Evolutionary conservation across 2,329 filamentous ascomycete species (phyloP).

Genomic region (Fonsecaea nubica): DNA sequence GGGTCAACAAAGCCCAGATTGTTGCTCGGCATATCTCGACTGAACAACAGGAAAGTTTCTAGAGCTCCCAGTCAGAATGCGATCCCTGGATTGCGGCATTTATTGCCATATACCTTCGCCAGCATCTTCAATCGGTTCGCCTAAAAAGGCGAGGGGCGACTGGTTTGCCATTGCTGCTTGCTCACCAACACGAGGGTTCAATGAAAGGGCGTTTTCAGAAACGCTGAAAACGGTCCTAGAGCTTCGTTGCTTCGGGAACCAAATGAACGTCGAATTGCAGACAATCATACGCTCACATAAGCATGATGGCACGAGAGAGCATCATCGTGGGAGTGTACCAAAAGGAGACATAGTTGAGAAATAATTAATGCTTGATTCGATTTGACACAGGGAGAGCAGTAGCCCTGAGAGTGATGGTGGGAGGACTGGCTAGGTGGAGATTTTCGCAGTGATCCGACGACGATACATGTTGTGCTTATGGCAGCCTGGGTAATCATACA

Average conservation of each 20-base stretch:
- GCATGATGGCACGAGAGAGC: neutral
- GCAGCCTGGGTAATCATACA: neutral
- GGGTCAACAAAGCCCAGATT: conserved; percentile 87
- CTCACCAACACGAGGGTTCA: neutral
- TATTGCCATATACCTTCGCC: conserved; percentile 62
- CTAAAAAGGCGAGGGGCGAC: conserved; percentile 31
- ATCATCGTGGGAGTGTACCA: neutral
- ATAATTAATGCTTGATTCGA: conserved; percentile 1
- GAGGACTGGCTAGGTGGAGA: neutral
- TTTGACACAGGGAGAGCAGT: neutral
- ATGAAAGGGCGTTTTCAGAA: neutral
- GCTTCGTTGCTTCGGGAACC: neutral
- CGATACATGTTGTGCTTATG: conserved; percentile 9
- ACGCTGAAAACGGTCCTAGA: neutral
- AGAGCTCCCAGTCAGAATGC: conserved; percentile 22
- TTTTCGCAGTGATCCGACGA: neutral
- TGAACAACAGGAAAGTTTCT: conserved; percentile 92
- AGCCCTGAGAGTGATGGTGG: neutral
- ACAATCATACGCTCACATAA: neutral
- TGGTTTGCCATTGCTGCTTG: conserved; percentile 20
- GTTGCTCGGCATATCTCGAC: conserved; percentile 72
- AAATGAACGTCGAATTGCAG: neutral
- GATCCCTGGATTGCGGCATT: neutral
- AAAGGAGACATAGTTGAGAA: conserved; percentile 1
- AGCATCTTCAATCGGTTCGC: conserved; percentile 44